Conservation (phyloP, 2,329 filamentous ascomycete species). For the Aspergillus sp. region DNA sequence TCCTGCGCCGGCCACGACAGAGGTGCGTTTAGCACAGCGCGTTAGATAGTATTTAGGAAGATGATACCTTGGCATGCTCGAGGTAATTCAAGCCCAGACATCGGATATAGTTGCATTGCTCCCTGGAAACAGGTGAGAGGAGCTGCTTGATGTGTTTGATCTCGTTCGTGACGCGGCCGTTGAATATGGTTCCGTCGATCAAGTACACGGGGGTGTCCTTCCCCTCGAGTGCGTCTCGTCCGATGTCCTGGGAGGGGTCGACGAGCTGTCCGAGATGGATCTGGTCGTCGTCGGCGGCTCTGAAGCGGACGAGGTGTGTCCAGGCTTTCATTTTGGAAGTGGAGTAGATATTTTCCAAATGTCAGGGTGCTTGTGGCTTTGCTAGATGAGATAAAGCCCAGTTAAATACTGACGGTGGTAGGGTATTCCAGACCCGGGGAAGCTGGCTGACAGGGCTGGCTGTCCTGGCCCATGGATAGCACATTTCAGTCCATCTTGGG, state of each 20-base stretch:
- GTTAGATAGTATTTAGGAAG: too few species aligned
- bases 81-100: constrained; percentile 4
- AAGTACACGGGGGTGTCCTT: constrained; percentile 22
- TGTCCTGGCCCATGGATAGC: too few species aligned
- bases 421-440: too few species aligned
- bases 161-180: constrained; percentile 24
- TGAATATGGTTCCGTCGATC: constrained; percentile 30
- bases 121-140: neutral
- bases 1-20: neutral
- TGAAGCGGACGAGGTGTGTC: constrained; percentile 34
- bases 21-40: too few species aligned
- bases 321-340: constrained; percentile 12
- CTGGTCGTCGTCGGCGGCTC: constrained; percentile 29
- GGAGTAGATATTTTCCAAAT: too few species aligned
- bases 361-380: too few species aligned
- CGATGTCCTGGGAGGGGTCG: constrained; percentile 28
- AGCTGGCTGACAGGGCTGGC: too few species aligned
- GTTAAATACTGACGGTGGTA: too few species aligned
- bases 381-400: too few species aligned
- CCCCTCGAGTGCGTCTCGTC: constrained; percentile 23
- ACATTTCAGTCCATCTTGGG: too few species aligned
- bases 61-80: neutral
- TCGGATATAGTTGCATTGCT: constrained; percentile 1
- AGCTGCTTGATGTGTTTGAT: constrained; percentile 24
- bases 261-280: constrained; percentile 31